Evolutionary conservation across 345 rosid genomes (phyloP), one percentile per base, ranked within the genome.

Genomic region (Gossypium longicalyx): DNA sequence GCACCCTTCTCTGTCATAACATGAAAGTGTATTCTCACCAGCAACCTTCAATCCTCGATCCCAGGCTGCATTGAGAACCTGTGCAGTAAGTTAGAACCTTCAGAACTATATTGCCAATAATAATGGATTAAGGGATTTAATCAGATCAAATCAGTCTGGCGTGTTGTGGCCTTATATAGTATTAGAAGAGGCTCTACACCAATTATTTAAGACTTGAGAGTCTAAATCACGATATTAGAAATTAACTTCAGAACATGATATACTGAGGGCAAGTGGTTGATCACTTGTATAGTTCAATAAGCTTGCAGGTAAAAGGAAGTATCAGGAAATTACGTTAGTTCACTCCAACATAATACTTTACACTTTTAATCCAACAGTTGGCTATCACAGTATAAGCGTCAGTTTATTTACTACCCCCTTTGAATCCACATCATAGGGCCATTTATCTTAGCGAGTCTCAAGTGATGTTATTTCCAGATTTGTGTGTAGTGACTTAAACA

Each of bases 41-140:
- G 90, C 91, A 62, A 87, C 80, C 13, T 61, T 16, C 82, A 94
- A 77, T 72, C 90, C 95, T 17, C 80, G 85, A 72, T 92, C 98
- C 97, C 98, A 92, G 44, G 93, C 97, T 41, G 89, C 88, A 81
- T 90, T 89, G 57, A 94, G 67, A 80, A 94, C 87, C 98, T 94
- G 81, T 67, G 62, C 13, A 54, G 48, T 34, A 86, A 67, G 62
- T 74, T 53, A 41, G 47, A 75, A 63, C 62, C 8, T 11, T 73
- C 66, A 75, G 57, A 25, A 61, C 65, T 13, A 64, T 38, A 45
- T 59, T 52, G 16, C 47, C 27, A 8, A 22, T 22, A 57, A 57
- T 64, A 16, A 64, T 7, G 20, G 20, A 62, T 62, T 23, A 45
- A 20, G 52, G 25, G 8, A 52, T 57, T 13, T 45, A 41, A 19